Evolutionary conservation across 768 basidiomycete species (phyloP), one percentile per base, ranked within the genome.

Genomic region (Tephrocybe sp.): DNA sequence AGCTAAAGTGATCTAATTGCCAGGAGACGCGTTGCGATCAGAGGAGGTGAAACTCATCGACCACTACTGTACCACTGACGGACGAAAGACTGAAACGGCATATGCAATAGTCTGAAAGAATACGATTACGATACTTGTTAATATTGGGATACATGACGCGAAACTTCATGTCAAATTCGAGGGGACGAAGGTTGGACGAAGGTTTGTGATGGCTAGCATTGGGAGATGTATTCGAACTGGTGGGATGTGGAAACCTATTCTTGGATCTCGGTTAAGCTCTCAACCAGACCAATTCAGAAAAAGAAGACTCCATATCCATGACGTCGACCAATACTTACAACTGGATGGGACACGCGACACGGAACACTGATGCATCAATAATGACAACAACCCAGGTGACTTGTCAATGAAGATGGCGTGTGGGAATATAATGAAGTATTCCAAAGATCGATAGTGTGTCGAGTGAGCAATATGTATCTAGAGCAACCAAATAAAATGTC

Each of bases 21-120:
- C 41, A 43, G 39, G 49, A 52, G 47, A 48, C 44, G 25, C 24
- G 38, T 54, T 54, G 47, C 41, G 35, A 52, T 27, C 44, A 49
- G 44, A 24, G 36, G 25, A 28, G 35, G 21, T 53, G 52, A 53
- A 53, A 53, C 48, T 16, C 19, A 24, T 18, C 16, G 9, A 18
- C 24, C 19, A 6, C 13, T n/a, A 15, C 12, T 7, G 15, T 36
- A 38, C 28, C 25, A 9, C n/a, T 11, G 38, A 39, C 9, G 21
- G 21, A 22, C 19, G 9, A 11, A 21, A 22, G 11, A 12, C 21
- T 18, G 18, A 21, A 24, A 22, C 38, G 6, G 22, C 15, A 24
- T 22, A 21, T n/a, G n/a, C n/a, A n/a, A n/a, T n/a, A 39, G 19
- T 25, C 21, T 19, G 25, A 40, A 39, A 18, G 31, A 27, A n/a